Base-by-base conservation (phyloP, 2,329 filamentous ascomycete species). In the Apiospora sp. region DNA sequence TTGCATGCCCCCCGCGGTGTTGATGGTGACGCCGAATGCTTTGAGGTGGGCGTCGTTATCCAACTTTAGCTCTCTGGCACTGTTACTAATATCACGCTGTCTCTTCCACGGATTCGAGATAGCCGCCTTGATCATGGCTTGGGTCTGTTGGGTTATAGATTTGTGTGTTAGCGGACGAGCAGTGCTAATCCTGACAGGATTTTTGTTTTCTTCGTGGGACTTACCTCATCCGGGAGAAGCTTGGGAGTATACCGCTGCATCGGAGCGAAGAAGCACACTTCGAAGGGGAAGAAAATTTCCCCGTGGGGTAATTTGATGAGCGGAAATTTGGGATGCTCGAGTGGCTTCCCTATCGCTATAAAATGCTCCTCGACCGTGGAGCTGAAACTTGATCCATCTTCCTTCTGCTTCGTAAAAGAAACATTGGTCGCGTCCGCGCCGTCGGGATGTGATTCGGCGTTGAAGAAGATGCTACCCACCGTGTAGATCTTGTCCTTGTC, bases 91-190 rank as follows among this genome's bases (percentile, higher is more conserved):
- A 75, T 90, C 89, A n/a, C 96, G 93, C 41, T 91, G 81, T 0
- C 46, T 81, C 80, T 0, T 37, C 5, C 8, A 6, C 37, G 96
- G 96, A 0, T 92, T 88, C 7, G 93, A 94, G 6, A 97, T 96
- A 0, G 96, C 95, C 78, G 96, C 94, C 81, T 93, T 96, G 85
- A 99, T 98, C 96, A 99, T 99, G 4, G 88, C 83, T 0, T 92
- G 85, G 0, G 96, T 98, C 83, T 97, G 87, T 0, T 10, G 3
- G n/a, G 7, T 22, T 5, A 22, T 48, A 37, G 37, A 10, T 37
- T 37, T 37, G 6, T 37, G 37, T 37, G 37, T 37, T 37, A 37
- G 37, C 37, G 8, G 37, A 37, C 37, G 37, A 37, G 37, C 37
- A 37, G 6, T 37, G 37, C 37, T 37, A 37, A 37, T 37, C 8